Base-by-base conservation (phyloP, 2,329 filamentous ascomycete species). In the Colletotrichum kahawae region DNA sequence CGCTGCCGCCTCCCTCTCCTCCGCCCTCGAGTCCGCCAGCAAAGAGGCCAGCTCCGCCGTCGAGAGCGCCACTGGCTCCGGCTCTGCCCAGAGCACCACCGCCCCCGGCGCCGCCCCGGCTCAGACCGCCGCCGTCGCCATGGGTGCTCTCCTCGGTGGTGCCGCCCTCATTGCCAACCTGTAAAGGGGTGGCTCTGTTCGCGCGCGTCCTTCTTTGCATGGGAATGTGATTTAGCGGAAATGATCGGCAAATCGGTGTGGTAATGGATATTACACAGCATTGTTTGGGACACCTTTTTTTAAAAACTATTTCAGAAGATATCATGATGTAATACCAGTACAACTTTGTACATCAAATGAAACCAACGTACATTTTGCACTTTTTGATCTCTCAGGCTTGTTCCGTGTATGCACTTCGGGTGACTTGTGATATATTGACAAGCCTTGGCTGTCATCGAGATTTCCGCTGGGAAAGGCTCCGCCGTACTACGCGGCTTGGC, bases 61-160 rank as follows among this genome's bases (percentile, higher is more conserved):
- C n/a, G 68, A 51, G 70, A 70, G 71, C 5, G 57, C 71, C 78
- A n/a, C 74, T 72, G 36, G 76, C 57, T 71, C 56, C 64, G 36
- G 66, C 68, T 57, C 68, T 38, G 54, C 71, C 73, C 33, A 65
- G 64, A 76, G 67, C 57, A 79, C 75, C 65, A 76, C 69, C 9
- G 76, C 67, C 18, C 76, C 78, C 21, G 78, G 77, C 33, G 67
- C 83, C 8, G 82, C 80, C 63, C 80, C 84, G 60, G 78, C 80
- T 70, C 83, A 83, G 76, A 88, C 86, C 18, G 87, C 82, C 33
- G 86, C 83, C 33, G 77, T 88, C 56, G 87, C 84, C 24, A 80
- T 89, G 62, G 87, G 87, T 36, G 87, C 87, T 29, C 82, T 89
- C 73, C 80, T 88, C 64, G 88, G 87, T 29, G 88, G 87, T 78